Evolutionary conservation across 2,329 filamentous ascomycete genomes (phyloP).

Genomic region (Aspergillus oerlinghausenensis): DNA sequence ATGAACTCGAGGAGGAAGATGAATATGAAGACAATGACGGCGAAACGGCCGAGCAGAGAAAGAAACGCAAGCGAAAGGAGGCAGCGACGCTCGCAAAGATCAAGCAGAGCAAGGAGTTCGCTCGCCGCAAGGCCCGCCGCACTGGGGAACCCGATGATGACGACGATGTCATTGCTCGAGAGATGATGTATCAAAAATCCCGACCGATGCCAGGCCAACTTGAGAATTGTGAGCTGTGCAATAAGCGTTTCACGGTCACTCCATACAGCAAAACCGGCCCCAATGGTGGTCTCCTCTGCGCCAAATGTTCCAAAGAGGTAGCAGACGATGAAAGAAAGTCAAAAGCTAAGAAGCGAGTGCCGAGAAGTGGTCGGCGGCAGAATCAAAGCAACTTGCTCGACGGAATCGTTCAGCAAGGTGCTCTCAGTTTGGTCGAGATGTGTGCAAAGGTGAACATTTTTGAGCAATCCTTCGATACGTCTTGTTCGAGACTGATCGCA

Average conservation of each 20-base stretch:
- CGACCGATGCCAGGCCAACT: slow-evolving; percentile 73
- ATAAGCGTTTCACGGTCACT: slow-evolving; percentile 87
- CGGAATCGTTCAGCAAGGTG: slow-evolving; percentile 50
- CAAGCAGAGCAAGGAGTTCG: slow-evolving; percentile 49
- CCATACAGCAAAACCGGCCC: slow-evolving; percentile 79
- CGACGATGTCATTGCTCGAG: slow-evolving; percentile 44
- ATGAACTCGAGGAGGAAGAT: slow-evolving; percentile 24
- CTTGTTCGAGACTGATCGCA: slow-evolving; percentile 13
- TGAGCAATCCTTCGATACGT: not conserved
- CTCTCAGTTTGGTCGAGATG: slow-evolving; percentile 46
- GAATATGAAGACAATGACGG: slow-evolving; percentile 32
- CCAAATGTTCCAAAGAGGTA: slow-evolving; percentile 71
- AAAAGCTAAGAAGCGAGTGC: slow-evolving; percentile 51
- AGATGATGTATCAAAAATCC: slow-evolving; percentile 54
- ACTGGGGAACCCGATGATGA: slow-evolving; percentile 42
- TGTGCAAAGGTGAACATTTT: slow-evolving; percentile 50
- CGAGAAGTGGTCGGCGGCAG: slow-evolving; percentile 64
- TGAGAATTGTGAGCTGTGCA: slow-evolving; percentile 80
- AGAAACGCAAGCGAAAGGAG: slow-evolving; percentile 55
- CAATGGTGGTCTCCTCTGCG: slow-evolving; percentile 80
- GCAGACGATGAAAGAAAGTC: slow-evolving; percentile 59
- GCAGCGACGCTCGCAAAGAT: slow-evolving; percentile 42
- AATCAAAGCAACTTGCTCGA: slow-evolving; percentile 81
- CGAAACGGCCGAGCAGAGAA: slow-evolving; percentile 43
- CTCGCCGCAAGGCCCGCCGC: slow-evolving; percentile 39